Evolutionary conservation across 306 rosid genomes (phyloP).

Genomic region (Hylodesmum podocarpum): DNA sequence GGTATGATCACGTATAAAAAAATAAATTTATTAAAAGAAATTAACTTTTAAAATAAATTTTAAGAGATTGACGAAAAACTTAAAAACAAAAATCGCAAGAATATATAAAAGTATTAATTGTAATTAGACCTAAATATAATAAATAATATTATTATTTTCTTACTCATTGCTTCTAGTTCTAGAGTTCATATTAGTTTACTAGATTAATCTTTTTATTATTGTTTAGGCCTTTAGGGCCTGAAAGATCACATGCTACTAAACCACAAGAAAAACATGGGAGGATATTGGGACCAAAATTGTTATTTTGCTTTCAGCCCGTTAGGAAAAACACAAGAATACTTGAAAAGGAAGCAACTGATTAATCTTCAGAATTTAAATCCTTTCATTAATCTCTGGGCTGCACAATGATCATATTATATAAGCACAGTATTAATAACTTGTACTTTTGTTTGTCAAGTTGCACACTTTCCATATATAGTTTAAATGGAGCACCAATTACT

Average conservation of each 20-base stretch:
- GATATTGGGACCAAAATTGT: neutral
- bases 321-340: slow-evolving; percentile 20
- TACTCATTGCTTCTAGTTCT: neutral
- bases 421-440: slow-evolving; percentile 17
- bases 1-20: too few relatives aligned
- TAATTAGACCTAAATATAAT: neutral
- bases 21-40: too few relatives aligned
- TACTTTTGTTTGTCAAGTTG: slow-evolving; percentile 34
- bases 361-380: slow-evolving; percentile 17
- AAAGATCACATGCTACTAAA: slow-evolving; percentile 35
- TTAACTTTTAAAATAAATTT: too few relatives aligned
- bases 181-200: neutral
- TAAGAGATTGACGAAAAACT: too few relatives aligned
- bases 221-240: slow-evolving; percentile 3
- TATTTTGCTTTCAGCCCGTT: neutral
- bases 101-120: too few relatives aligned
- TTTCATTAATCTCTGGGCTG: slow-evolving; percentile 11
- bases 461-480: slow-evolving; percentile 27
- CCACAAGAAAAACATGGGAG: slow-evolving; percentile 23
- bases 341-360: slow-evolving; percentile 32
- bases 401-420: slow-evolving; percentile 26
- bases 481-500: slow-evolving; percentile 26
- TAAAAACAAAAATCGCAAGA: too few relatives aligned
- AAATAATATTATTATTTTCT: neutral
- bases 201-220: slow-evolving; percentile 19